These are phyloP conservation scores for Hexamita inflata DNA, from an alignment of 208 protist genomes.

Conservation along the genomic window DNA sequence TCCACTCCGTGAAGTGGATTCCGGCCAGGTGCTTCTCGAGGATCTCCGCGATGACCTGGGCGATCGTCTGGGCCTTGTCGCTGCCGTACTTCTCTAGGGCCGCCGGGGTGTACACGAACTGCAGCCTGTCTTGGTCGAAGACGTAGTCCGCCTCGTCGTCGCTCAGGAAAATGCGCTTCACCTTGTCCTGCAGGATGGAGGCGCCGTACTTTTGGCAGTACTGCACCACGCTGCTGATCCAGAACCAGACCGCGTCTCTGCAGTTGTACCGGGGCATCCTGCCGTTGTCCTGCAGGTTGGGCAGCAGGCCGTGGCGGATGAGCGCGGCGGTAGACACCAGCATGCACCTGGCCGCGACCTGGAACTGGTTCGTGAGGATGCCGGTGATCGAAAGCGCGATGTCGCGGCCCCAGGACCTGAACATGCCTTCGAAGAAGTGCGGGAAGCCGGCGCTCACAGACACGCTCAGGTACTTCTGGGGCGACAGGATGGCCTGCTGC, in stretches of 20 bases:
- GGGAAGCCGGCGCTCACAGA: slow-evolving; percentile 32
- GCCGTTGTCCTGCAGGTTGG: slow-evolving; percentile 57
- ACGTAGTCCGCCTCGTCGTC: slow-evolving; percentile 29
- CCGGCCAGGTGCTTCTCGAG: slow-evolving; percentile 44
- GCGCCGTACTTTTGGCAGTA: slow-evolving; percentile 28
- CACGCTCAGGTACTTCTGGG: not conserved
- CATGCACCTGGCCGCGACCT: slow-evolving; percentile 42
- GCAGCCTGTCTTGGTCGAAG: not conserved
- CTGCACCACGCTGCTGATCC: slow-evolving; percentile 29
- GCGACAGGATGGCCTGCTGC: not conserved
- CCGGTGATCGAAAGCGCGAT: slow-evolving; percentile 50
- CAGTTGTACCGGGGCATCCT: slow-evolving; percentile 51
- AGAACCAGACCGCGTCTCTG: slow-evolving; percentile 60
- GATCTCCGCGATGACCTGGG: slow-evolving; percentile 50
- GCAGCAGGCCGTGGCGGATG: slow-evolving; percentile 56
- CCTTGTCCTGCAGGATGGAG: slow-evolving; percentile 32
- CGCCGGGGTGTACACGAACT: not conserved
- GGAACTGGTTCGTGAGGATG: slow-evolving; percentile 41
- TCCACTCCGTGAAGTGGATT: slow-evolving; percentile 56
- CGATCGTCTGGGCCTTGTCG: slow-evolving; percentile 16
- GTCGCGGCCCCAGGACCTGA: slow-evolving; percentile 54
- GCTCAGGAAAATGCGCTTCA: slow-evolving; percentile 35
- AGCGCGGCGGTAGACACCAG: slow-evolving; percentile 37
- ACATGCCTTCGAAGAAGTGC: slow-evolving; percentile 47
- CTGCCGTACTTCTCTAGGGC: not conserved